Evolutionary conservation across 2,329 filamentous ascomycete genomes (phyloP).

Genomic region (Rutstroemia sydowiana): DNA sequence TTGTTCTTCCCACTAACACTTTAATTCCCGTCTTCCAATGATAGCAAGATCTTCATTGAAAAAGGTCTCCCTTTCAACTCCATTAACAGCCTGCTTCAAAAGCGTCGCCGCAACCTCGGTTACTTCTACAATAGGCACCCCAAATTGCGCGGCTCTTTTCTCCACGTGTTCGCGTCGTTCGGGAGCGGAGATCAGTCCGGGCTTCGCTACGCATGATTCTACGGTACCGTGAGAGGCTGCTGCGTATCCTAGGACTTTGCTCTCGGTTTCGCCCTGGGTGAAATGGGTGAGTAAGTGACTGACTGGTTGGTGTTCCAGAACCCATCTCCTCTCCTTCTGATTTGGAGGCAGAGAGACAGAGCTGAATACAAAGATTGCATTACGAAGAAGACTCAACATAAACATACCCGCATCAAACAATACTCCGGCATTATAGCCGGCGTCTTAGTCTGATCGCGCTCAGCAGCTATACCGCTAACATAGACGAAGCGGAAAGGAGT

Average conservation of each 20-base stretch:
- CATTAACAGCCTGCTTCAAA: constrained; percentile 31
- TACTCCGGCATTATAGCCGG: constrained; percentile 36
- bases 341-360: neutral
- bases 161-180: too few species aligned
- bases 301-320: too few species aligned
- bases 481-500: constrained; percentile 41
- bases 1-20: too few species aligned
- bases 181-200: constrained; percentile 29
- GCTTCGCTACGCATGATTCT: constrained; percentile 35
- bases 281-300: too few species aligned
- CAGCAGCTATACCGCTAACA: constrained; percentile 38
- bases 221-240: constrained; percentile 32
- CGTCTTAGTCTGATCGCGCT: constrained; percentile 39
- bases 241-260: constrained; percentile 35
- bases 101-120: constrained; percentile 36
- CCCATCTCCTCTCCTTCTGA: too few species aligned
- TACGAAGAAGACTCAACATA: neutral
- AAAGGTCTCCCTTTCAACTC: neutral
- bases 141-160: constrained; percentile 18
- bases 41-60: neutral
- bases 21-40: too few species aligned
- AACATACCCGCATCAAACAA: constrained; percentile 38
- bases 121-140: constrained; percentile 32
- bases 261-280: constrained; percentile 40
- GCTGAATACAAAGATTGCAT: neutral